Evolutionary conservation across 352 stramenopile genomes (phyloP).

Genomic region (Phytophthora chlamydospora): DNA sequence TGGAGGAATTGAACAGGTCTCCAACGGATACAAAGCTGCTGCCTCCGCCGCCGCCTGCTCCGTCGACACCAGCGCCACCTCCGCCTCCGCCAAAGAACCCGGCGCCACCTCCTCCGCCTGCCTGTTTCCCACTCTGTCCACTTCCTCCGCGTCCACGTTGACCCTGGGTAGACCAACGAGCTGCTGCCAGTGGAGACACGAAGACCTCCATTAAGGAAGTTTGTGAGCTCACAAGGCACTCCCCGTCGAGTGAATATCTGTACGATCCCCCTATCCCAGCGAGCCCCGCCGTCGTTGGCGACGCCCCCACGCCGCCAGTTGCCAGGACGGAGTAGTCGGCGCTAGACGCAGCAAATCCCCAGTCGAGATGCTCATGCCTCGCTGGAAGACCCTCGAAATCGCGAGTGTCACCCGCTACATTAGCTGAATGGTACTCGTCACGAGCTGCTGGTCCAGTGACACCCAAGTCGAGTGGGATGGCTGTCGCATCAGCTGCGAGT

Average conservation of each 20-base stretch:
- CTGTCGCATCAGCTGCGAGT: conserved; percentile 36
- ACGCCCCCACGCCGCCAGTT: conserved; percentile 52
- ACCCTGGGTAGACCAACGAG: conserved; percentile 46
- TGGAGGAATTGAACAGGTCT: conserved; percentile 26
- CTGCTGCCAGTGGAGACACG: conserved; percentile 28
- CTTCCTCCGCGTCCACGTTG: conserved; percentile 50
- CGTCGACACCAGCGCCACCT: conserved; percentile 66
- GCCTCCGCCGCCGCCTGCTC: conserved; percentile 62
- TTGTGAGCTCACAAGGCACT: conserved; percentile 39
- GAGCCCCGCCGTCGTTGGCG: conserved; percentile 24
- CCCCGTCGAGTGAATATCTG: conserved; percentile 43
- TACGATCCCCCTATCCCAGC: conserved; percentile 58
- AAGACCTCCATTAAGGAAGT: conserved; percentile 43
- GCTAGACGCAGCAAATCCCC: conserved; percentile 45
- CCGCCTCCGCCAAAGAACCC: conserved; percentile 81
- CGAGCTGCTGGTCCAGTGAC: conserved; percentile 30
- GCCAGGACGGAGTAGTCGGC: conserved; percentile 66
- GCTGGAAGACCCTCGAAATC: conserved; percentile 53
- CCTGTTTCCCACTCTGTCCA: conserved; percentile 78
- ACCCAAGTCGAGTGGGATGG: conserved; percentile 49
- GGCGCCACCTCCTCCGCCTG: conserved; percentile 75
- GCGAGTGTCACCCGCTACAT: conserved; percentile 52
- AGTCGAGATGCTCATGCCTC: conserved; percentile 59
- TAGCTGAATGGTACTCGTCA: conserved; percentile 67
- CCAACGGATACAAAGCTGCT: conserved; percentile 57